Evolutionary conservation across 2,329 filamentous ascomycete species (phyloP).

Genomic region (Tolypocladium album): DNA sequence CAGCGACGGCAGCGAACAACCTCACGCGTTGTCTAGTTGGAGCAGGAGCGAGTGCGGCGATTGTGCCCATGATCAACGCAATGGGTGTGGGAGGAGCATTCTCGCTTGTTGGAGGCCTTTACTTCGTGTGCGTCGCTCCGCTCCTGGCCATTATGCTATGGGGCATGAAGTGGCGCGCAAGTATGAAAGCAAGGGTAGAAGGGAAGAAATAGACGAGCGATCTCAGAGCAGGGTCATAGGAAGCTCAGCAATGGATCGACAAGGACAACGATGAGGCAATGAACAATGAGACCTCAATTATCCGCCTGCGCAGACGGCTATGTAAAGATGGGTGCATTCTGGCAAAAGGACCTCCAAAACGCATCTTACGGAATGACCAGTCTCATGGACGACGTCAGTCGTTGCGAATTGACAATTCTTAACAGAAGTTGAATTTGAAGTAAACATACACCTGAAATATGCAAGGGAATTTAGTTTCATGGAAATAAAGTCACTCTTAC

Average conservation of each 20-base stretch:
- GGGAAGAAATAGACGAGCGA: conserved; percentile 9
- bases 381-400: no score
- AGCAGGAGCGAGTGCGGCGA: conserved; percentile 38
- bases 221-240: conserved; percentile 4
- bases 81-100: conserved; percentile 43
- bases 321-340: neutral
- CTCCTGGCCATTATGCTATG: conserved; percentile 28
- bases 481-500: no score
- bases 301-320: neutral
- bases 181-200: conserved; percentile 15
- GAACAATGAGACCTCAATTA: neutral
- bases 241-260: neutral
- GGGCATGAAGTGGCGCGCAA: conserved; percentile 32
- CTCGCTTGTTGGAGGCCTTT: conserved; percentile 33
- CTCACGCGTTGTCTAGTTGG: conserved; percentile 44
- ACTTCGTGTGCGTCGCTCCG: conserved; percentile 26
- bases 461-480: no score
- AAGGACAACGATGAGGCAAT: neutral
- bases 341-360: neutral
- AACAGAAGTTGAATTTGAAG: no score
- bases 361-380: no score
- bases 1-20: conserved; percentile 46
- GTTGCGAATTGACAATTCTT: no score
- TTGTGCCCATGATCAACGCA: conserved; percentile 38
- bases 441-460: no score